Base-by-base conservation (phyloP, 805 yeast species). In the Yarrowia divulgata region DNA sequence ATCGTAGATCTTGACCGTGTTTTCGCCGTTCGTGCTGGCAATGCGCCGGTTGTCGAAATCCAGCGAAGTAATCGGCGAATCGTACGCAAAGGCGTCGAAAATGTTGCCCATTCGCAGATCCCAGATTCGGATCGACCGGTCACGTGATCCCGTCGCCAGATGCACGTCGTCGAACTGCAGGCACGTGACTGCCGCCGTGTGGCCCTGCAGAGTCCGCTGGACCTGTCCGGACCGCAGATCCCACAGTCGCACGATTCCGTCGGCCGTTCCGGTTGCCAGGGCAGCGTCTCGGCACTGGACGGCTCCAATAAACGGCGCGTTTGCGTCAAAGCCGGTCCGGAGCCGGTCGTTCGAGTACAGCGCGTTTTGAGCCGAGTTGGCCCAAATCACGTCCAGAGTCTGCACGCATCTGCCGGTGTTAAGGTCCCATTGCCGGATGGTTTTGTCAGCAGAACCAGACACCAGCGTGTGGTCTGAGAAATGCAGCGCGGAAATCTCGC, bases 401-500 rank as follows among this genome's bases (percentile, higher is more conserved):
- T 88, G 91, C 18, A 87, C 71, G 76, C 92, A 88, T 71, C 85
- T 84, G 0, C 93, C 93, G 0, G 87, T 83, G 39, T 77, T 79
- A 71, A 87, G 72, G 78, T 90, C 94, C 94, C 94, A 90, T 75
- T 88, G 91, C 62, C 93, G 82, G 12, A 90, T 83, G 0, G 94
- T 90, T 62, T 85, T 81, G 75, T 90, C 95, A 52, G 85, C 83
- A 0, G 93, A 88, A 0, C 92, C 93, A 63, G 90, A 84, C 1
- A 90, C 87, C 58, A 90, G 74, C n/a, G 83, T 82, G 54, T 79
- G 78, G 16, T 83, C 82, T 71, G 83, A 84, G 74, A 85, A 84
- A 72, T 86, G 83, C 50, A 90, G 74, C 0, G 91, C 88, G 0
- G 90, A 87, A 50, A 90, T 82, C 71, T 85, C 89, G 66, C 85